Evolutionary conservation across 495 filamentous ascomycete species (phyloP).

Genomic region (Penicillium dipodomyicola): DNA sequence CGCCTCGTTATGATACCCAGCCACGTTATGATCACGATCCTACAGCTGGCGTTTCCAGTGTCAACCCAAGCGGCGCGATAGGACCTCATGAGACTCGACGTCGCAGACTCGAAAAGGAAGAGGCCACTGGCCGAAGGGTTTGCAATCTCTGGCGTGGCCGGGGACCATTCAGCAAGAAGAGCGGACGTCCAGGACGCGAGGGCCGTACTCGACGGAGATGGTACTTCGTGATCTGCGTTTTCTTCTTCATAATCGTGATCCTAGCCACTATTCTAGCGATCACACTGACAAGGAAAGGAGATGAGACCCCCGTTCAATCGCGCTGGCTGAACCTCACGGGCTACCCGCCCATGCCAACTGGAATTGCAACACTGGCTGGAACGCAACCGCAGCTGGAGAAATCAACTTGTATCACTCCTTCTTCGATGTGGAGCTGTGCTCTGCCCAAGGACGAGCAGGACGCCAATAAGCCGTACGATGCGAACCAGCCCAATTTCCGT

Average conservation of each 20-base stretch:
- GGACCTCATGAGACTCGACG: conserved; percentile 52
- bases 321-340: conserved; percentile 81
- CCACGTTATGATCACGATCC: conserved; percentile 13
- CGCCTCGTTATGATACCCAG: conserved; percentile 26
- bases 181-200: conserved; percentile 59
- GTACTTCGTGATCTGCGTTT: conserved; percentile 52
- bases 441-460: conserved; percentile 72
- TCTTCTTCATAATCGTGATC: conserved; percentile 57
- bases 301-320: conserved; percentile 45
- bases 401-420: conserved; percentile 64
- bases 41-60: conserved; percentile 22
- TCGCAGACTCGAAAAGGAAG: conserved; percentile 62
- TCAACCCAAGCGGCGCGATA: conserved; percentile 32
- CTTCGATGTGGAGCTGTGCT: conserved; percentile 77
- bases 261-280: conserved; percentile 59
- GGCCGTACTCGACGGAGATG: conserved; percentile 61
- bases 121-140: conserved; percentile 51
- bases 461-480: conserved; percentile 54
- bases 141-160: conserved; percentile 61
- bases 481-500: conserved; percentile 71
- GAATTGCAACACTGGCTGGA: conserved; percentile 70
- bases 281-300: conserved; percentile 53
- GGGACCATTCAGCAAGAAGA: conserved; percentile 55
- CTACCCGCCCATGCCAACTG: conserved; percentile 82
- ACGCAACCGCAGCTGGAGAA: conserved; percentile 56